Percentiles rank a stretch among this genome's conserved stretches.
These are phyloP conservation scores for Trichoderma endophyticum DNA, from an alignment of 2,329 filamentous ascomycete genomes.

Conservation along the genomic window DNA sequence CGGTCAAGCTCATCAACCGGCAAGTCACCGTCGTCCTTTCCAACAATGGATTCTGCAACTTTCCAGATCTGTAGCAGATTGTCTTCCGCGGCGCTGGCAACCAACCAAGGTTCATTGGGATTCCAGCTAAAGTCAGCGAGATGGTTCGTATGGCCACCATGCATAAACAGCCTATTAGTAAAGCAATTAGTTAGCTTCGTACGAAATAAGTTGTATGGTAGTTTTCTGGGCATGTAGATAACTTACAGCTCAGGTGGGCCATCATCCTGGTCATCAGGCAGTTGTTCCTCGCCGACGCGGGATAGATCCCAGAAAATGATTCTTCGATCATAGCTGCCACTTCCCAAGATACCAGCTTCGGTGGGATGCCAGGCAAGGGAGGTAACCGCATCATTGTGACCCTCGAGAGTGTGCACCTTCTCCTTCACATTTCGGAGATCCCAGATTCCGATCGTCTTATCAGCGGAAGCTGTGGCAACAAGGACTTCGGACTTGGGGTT, in stretches of 20 bases:
- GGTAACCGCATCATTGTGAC: constrained; percentile 85
- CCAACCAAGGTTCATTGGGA: constrained; percentile 91
- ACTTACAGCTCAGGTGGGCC: constrained; percentile 89
- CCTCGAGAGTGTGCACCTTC: constrained; percentile 85
- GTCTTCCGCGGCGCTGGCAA: constrained; percentile 93
- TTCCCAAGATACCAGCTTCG: constrained; percentile 83
- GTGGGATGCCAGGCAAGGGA: constrained; percentile 93
- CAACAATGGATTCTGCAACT: constrained; percentile 76
- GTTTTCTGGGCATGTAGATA: not conserved
- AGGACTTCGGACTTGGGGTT: constrained; percentile 88
- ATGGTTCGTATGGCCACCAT: constrained; percentile 95
- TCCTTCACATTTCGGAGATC: constrained; percentile 87
- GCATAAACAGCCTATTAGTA: constrained; percentile 81
- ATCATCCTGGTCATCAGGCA: constrained; percentile 90
- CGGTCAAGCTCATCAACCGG: constrained; percentile 73
- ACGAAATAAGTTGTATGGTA: not conserved
- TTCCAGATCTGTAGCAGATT: constrained; percentile 96
- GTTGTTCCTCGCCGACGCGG: constrained; percentile 88
- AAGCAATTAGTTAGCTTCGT: constrained; percentile 20
- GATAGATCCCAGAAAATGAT: constrained; percentile 97
- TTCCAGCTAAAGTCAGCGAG: constrained; percentile 99
- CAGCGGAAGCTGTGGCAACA: constrained; percentile 87
- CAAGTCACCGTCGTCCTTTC: constrained; percentile 71
- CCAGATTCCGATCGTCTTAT: constrained; percentile 94
- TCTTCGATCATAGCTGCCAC: constrained; percentile 86